These are phyloP conservation scores for Saturnispora serradocipensis DNA, from an alignment of 805 yeast genomes.

Conservation along the genomic window DNA sequence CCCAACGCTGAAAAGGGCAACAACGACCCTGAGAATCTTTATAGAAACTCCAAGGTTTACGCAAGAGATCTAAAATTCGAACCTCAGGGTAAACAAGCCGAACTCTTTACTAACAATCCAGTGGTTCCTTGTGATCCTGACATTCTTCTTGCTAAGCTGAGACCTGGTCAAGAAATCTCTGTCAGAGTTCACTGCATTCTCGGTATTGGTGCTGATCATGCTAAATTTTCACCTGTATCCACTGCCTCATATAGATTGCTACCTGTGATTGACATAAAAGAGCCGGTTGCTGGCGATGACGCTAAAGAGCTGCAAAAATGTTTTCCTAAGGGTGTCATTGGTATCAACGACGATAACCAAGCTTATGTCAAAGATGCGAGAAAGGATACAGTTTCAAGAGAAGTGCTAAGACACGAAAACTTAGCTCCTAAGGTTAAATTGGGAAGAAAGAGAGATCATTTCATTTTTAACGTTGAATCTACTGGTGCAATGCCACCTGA, in stretches of 20 bases:
- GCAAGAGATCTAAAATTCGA: slow-evolving; percentile 84
- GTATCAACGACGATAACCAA: slow-evolving; percentile 50
- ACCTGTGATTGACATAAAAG: slow-evolving; percentile 72
- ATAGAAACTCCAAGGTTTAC: slow-evolving; percentile 78
- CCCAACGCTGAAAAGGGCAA: slow-evolving; percentile 72
- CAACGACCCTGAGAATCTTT: slow-evolving; percentile 75
- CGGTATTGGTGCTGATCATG: slow-evolving; percentile 88
- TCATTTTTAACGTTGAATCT: slow-evolving; percentile 88
- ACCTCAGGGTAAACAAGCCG: slow-evolving; percentile 83
- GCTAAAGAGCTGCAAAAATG: slow-evolving; percentile 80
- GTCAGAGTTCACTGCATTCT: slow-evolving; percentile 82
- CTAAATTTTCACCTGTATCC: slow-evolving; percentile 94
- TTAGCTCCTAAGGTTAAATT: slow-evolving; percentile 82
- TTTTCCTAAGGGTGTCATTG: slow-evolving; percentile 91
- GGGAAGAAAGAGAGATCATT: slow-evolving; percentile 88
- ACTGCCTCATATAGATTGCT: slow-evolving; percentile 92
- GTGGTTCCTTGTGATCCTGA: slow-evolving; percentile 81
- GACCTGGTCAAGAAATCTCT: slow-evolving; percentile 96
- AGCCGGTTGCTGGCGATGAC: slow-evolving; percentile 65
- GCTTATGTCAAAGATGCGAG: slow-evolving; percentile 86
- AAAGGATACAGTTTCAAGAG: slow-evolving; percentile 94
- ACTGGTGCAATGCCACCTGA: slow-evolving; percentile 97
- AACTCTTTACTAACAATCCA: slow-evolving; percentile 54
- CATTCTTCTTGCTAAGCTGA: slow-evolving; percentile 78
- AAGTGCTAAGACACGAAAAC: slow-evolving; percentile 88